Base-by-base conservation (phyloP, 495 filamentous ascomycete species). In the Cercophora newfieldiana region DNA sequence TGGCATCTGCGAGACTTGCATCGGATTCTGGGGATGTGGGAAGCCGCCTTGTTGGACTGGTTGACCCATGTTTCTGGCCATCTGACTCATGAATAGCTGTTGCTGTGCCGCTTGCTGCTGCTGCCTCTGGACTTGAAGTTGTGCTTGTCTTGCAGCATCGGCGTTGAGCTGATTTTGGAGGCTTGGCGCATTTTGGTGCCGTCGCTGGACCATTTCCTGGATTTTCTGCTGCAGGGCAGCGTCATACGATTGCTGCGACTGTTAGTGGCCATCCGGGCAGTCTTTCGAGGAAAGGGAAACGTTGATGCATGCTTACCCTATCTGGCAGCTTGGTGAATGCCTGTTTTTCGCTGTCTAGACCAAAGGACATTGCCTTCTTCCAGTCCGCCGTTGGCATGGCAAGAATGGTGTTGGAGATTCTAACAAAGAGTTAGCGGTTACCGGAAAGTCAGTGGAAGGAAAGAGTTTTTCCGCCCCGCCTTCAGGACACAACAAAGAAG, bases 71-170 rank as follows among this genome's bases (percentile, higher is more conserved):
- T 71, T 74, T 48, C 81, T 77, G n/a, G n/a, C n/a, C 71, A 82
- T 79, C 63, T 79, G 81, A 59, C 78, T 82, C 76, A 83, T 77
- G 68, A 85, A 73, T 76, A 80, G 76, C 54, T 79, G 74, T 25
- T 74, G 70, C 8, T 74, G 74, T 5, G 69, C 71, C 4, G 68
- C 73, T 50, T 74, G 71, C 7, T 69, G 69, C 18, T 69, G 68
- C 12, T 72, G 74, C 14, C 73, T 73, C 18, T 47, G 31, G 0
- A 24, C 30, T 22, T 61, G 59, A 0, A 7, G 16, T 7, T 61
- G 59, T 0, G 16, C 16, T 0, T 59, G 57, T 16, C 78, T 71
- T 33, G 78, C 77, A 4, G 76, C 79, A 22, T 82, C 77, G 29
- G 72, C 71, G 48, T 71, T 78, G 30, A 85, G 58, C 51, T 74